Conservation (phyloP, 331 rosid species). For the Pyracantha coccinea region DNA sequence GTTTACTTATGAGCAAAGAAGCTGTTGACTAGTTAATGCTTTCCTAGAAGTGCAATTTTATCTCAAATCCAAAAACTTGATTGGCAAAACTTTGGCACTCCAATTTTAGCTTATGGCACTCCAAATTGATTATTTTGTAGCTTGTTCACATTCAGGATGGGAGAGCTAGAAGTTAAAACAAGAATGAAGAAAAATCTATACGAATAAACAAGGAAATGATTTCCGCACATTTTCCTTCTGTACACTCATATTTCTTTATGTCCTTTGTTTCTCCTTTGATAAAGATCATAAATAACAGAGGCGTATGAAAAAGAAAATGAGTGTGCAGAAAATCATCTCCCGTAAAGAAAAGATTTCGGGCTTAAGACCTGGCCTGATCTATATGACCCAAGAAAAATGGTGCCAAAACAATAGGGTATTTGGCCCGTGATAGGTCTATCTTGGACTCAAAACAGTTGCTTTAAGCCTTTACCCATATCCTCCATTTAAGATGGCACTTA, state of each 20-base stretch:
- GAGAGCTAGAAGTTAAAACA: not conserved
- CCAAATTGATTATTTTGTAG: not conserved
- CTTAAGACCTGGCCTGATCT: not conserved
- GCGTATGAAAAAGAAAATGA: no score
- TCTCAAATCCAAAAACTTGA: not conserved
- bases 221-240: no score
- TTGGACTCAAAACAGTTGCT: not conserved
- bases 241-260: not conserved
- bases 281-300: no score
- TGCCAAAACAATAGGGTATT: not conserved
- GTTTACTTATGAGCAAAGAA: not conserved
- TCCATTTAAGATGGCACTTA: not conserved
- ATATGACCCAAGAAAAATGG: not conserved
- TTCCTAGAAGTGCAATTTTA: not conserved
- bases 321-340: not conserved
- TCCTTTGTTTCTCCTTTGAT: not conserved
- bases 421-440: not conserved
- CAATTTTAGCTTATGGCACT: no score
- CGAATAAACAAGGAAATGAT: no score
- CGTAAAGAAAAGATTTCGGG: not conserved
- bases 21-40: not conserved
- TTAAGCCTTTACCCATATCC: not conserved
- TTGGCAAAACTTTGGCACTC: not conserved
- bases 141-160: not conserved
- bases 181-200: not conserved